phyloP scores from a whole-genome alignment of 2,329 filamentous ascomycete species.

The Blastomyces parvus region DNA sequence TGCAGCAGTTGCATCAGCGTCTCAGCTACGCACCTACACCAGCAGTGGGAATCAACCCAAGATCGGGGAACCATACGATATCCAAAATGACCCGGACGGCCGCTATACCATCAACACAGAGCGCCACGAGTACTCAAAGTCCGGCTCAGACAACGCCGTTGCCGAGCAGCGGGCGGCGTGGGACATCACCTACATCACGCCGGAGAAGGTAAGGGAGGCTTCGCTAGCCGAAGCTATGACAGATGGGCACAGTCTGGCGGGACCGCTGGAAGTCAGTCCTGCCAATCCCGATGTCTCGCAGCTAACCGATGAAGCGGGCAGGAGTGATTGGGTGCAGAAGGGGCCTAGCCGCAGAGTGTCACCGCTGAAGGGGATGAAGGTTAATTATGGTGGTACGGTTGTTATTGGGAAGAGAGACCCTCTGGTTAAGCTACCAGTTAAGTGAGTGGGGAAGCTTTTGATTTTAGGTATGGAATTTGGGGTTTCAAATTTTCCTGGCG shows the following conservation, averaged over 20 bases:
- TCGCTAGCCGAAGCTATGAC: constrained; percentile 33
- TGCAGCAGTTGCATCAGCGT: not conserved
- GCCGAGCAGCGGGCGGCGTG: constrained; percentile 56
- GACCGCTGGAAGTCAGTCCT: constrained; percentile 51
- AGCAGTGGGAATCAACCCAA: not conserved
- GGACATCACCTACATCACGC: constrained; percentile 56
- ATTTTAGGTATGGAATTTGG: not conserved
- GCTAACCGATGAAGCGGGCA: constrained; percentile 40
- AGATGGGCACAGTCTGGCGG: constrained; percentile 32
- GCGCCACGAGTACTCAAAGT: constrained; percentile 57
- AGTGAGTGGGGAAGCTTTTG: not conserved
- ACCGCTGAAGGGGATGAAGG: constrained; percentile 28
- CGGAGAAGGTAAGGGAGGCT: constrained; percentile 45
- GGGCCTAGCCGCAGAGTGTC: constrained; percentile 32
- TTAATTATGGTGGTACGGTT: constrained; percentile 13
- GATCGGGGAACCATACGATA: not conserved
- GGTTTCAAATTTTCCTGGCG: not conserved
- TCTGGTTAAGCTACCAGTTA: not conserved
- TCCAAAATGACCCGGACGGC: constrained; percentile 26
- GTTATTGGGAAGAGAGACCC: constrained; percentile 25
- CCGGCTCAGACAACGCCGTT: constrained; percentile 54
- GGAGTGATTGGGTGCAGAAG: constrained; percentile 32
- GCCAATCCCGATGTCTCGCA: constrained; percentile 51
- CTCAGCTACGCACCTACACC: not conserved
- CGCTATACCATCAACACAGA: constrained; percentile 56